Conservation (phyloP, 805 yeast species). For the Kluyveromyces siamensis region DNA sequence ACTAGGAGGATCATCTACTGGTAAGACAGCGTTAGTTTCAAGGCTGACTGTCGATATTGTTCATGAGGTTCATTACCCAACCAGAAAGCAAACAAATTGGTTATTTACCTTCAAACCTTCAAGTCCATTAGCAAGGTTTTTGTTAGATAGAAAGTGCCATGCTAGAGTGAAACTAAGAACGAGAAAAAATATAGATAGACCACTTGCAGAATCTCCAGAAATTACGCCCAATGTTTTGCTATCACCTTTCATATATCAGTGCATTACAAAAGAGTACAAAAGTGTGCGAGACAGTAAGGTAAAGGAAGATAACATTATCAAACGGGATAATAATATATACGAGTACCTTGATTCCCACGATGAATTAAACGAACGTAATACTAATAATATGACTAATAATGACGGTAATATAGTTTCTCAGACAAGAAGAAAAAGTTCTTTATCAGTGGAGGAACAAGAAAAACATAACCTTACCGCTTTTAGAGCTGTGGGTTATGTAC, state of each 20-base stretch:
- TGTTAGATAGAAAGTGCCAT: constrained; percentile 41
- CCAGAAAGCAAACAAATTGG: constrained; percentile 50
- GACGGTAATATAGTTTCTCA: constrained; percentile 1
- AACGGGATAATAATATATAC: constrained; percentile 1
- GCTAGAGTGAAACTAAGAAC: constrained; percentile 29
- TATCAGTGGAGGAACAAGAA: background rate
- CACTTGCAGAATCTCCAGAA: constrained; percentile 25
- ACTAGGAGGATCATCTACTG: constrained; percentile 49
- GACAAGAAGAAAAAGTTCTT: background rate
- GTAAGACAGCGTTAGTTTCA: constrained; percentile 51
- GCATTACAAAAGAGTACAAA: constrained; percentile 1
- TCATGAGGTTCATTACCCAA: constrained; percentile 69
- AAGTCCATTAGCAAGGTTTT: constrained; percentile 29
- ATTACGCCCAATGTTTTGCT: constrained; percentile 23
- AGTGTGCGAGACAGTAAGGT: background rate
- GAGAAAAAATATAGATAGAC: constrained; percentile 11
- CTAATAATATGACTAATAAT: background rate
- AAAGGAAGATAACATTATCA: background rate
- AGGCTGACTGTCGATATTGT: constrained; percentile 39
- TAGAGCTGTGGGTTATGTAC: constrained; percentile 23
- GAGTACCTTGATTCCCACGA: constrained; percentile 1
- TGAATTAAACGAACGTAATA: background rate
- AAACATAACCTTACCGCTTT: constrained; percentile 4
- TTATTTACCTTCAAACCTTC: constrained; percentile 46
- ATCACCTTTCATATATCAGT: constrained; percentile 25